Evolutionary conservation across 139 green algal genomes (phyloP).

Genomic region (Volvox reticuliferus): DNA sequence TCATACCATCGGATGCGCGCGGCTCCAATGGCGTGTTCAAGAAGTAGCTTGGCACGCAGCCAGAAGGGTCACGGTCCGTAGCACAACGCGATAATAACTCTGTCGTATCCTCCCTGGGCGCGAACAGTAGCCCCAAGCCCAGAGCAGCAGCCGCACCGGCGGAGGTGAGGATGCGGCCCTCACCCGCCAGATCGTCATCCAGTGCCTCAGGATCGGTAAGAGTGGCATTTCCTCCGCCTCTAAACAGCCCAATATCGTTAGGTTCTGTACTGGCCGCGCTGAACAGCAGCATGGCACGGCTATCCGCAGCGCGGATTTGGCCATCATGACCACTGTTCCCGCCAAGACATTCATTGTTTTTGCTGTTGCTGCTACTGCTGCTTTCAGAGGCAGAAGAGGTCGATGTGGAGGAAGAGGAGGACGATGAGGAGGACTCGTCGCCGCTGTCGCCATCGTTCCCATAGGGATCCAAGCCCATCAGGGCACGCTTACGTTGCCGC

Average conservation of each 20-base stretch:
- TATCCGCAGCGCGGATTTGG: neutral
- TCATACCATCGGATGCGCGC: conserved; percentile 1
- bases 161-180: neutral
- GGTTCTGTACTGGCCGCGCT: neutral
- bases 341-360: neutral
- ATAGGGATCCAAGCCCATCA: conserved; percentile 16
- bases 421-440: neutral
- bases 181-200: neutral
- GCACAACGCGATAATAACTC: no score
- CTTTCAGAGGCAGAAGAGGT: neutral
- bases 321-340: neutral
- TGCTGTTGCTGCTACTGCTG: neutral
- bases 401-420: neutral
- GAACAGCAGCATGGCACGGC: neutral
- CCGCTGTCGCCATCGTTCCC: neutral
- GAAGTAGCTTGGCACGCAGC: conserved; percentile 3
- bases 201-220: neutral
- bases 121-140: neutral
- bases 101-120: neutral
- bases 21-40: neutral
- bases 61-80: neutral
- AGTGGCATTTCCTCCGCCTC: neutral
- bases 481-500: conserved; percentile 6
- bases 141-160: neutral
- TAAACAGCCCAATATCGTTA: neutral